Conservation (phyloP, 2,329 filamentous ascomycete genomes). For the Geoglossum cookeanum region DNA sequence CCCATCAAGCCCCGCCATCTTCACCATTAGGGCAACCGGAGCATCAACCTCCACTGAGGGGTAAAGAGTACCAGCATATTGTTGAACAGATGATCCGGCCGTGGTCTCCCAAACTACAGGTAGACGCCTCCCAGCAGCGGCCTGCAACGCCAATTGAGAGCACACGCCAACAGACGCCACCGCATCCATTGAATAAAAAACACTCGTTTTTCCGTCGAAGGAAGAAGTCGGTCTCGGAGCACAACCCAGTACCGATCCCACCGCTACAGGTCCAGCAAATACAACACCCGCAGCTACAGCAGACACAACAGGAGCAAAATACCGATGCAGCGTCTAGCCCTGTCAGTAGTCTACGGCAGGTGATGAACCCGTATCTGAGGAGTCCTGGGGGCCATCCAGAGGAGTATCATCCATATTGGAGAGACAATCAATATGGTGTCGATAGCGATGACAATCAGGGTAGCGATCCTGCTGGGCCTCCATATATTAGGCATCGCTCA, state of each 20-base stretch:
- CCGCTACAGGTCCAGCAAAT: slow-evolving; percentile 22
- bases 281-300: slow-evolving; percentile 18
- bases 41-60: neutral
- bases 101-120: neutral
- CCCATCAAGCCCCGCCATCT: slow-evolving; percentile 5
- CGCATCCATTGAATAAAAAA: slow-evolving; percentile 52
- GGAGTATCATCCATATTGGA: slow-evolving; percentile 2
- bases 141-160: neutral
- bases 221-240: slow-evolving; percentile 72
- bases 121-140: neutral
- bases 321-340: slow-evolving; percentile 20
- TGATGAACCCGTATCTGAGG: slow-evolving; percentile 6
- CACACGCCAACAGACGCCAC: neutral
- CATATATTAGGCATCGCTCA: neutral
- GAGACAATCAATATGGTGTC: neutral
- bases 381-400: neutral
- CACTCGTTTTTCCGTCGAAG: slow-evolving; percentile 86
- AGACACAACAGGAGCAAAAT: slow-evolving; percentile 19
- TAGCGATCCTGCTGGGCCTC: neutral
- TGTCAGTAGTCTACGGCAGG: slow-evolving; percentile 2
- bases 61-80: neutral
- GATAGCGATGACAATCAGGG: neutral
- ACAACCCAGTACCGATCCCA: slow-evolving; percentile 39
- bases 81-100: slow-evolving; percentile 1
- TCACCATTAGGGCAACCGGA: slow-evolving; percentile 7